Percentiles rank a stretch among this genome's conserved stretches.
Evolutionary conservation across 1,139 yeast genomes (phyloP).

Genomic region (Kluyveromyces marxianus): DNA sequence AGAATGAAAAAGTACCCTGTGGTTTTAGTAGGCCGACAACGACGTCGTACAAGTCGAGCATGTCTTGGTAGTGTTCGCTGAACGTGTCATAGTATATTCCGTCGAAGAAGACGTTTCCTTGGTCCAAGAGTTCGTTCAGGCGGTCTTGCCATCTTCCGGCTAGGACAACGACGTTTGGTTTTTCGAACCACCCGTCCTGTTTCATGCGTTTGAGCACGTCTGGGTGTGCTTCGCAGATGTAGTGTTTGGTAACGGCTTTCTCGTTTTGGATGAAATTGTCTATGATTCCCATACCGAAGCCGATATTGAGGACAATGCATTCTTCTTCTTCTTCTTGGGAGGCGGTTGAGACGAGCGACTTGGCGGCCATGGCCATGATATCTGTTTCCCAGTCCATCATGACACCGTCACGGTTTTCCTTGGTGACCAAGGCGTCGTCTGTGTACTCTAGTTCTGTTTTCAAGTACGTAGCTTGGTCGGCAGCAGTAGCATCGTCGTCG

Average conservation of each 20-base stretch:
- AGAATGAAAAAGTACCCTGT: conserved; percentile 76
- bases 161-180: conserved; percentile 59
- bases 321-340: conserved; percentile 33
- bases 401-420: conserved; percentile 75
- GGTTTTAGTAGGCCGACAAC: conserved; percentile 80
- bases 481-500: conserved; percentile 46
- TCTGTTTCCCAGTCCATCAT: conserved; percentile 97
- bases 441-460: conserved; percentile 61
- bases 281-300: conserved; percentile 96
- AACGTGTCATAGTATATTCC: conserved; percentile 93
- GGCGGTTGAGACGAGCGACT: conserved; percentile 43
- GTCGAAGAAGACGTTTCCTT: conserved; percentile 65
- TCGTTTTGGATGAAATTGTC: conserved; percentile 62
- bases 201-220: conserved; percentile 67
- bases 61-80: conserved; percentile 79
- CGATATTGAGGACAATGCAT: conserved; percentile 65
- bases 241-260: conserved; percentile 56
- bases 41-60: conserved; percentile 76
- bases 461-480: conserved; percentile 58
- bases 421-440: conserved; percentile 65
- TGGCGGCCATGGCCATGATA: conserved; percentile 75
- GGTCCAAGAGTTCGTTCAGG: conserved; percentile 53
- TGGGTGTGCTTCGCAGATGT: conserved; percentile 93
- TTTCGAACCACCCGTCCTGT: conserved; percentile 79
- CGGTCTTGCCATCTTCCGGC: conserved; percentile 92